phyloP scores from a whole-genome alignment of 2,329 filamentous ascomycete genomes.

The Colletotrichum sp. region DNA sequence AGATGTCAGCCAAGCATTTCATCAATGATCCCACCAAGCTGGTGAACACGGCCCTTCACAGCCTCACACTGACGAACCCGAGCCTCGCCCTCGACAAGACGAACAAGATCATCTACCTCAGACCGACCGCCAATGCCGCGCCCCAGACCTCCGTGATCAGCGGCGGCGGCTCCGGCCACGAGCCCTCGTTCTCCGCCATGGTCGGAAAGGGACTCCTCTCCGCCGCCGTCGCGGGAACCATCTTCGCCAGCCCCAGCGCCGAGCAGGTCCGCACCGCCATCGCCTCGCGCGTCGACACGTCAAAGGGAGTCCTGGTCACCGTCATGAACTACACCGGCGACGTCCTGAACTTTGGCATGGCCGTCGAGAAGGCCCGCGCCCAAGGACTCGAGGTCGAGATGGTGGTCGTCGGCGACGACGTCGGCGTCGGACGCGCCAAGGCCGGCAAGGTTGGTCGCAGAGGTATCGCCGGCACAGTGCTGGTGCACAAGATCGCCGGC shows the following conservation, averaged over 20 bases:
- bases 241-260: slow-evolving; percentile 77
- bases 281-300: slow-evolving; percentile 68
- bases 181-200: slow-evolving; percentile 79
- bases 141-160: slow-evolving; percentile 80
- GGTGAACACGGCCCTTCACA: slow-evolving; percentile 77
- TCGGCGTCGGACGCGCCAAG: slow-evolving; percentile 80
- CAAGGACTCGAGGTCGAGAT: slow-evolving; percentile 81
- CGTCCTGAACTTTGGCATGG: slow-evolving; percentile 92
- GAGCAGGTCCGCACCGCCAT: slow-evolving; percentile 74
- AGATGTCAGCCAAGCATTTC: slow-evolving; percentile 79
- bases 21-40: slow-evolving; percentile 83
- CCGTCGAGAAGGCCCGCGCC: slow-evolving; percentile 88
- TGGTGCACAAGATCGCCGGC: slow-evolving; percentile 90
- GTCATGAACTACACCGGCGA: slow-evolving; percentile 96
- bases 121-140: slow-evolving; percentile 50
- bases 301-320: slow-evolving; percentile 82
- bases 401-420: slow-evolving; percentile 91
- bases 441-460: slow-evolving; percentile 92
- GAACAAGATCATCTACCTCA: slow-evolving; percentile 85
- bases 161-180: slow-evolving; percentile 85
- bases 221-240: slow-evolving; percentile 80
- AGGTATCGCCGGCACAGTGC: slow-evolving; percentile 88
- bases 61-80: slow-evolving; percentile 84
- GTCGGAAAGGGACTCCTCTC: slow-evolving; percentile 77
- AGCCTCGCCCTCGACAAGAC: slow-evolving; percentile 77